Percentiles rank a stretch among this genome's conserved stretches.
Evolutionary conservation across 2,329 filamentous ascomycete species (phyloP).

Genomic region (Geosmithia putterillii): DNA sequence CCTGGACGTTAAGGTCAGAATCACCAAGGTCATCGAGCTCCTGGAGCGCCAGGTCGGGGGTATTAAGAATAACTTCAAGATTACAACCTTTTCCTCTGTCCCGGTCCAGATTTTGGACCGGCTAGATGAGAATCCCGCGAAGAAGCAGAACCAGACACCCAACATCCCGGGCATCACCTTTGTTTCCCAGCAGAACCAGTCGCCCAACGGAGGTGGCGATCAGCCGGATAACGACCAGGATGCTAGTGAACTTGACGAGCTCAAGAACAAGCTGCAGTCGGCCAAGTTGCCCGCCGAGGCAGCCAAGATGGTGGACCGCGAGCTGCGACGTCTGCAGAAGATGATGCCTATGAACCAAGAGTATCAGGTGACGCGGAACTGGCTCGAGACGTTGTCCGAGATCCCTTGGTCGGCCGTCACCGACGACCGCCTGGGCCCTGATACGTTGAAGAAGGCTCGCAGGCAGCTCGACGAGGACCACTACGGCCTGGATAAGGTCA

Average conservation of each 20-base stretch:
- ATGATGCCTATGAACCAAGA: slow-evolving; percentile 96
- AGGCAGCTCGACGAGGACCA: slow-evolving; percentile 93
- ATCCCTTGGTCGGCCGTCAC: slow-evolving; percentile 85
- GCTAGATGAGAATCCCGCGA: slow-evolving; percentile 25
- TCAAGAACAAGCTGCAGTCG: slow-evolving; percentile 75
- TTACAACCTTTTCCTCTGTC: slow-evolving; percentile 64
- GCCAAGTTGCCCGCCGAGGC: slow-evolving; percentile 76
- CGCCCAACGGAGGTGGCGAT: slow-evolving; percentile 23
- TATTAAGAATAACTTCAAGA: slow-evolving; percentile 79
- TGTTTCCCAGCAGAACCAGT: slow-evolving; percentile 17
- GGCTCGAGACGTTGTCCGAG: slow-evolving; percentile 85
- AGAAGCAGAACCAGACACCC: slow-evolving; percentile 15
- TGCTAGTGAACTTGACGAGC: slow-evolving; percentile 77
- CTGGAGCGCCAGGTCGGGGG: slow-evolving; percentile 69
- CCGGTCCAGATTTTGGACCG: slow-evolving; percentile 49
- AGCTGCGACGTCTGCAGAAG: slow-evolving; percentile 78
- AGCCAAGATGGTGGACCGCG: slow-evolving; percentile 79
- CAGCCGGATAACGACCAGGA: slow-evolving; percentile 62
- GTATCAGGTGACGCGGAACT: slow-evolving; percentile 86
- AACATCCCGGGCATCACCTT: slow-evolving; percentile 27
- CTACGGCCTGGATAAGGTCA: slow-evolving; percentile 92
- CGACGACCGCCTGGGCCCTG: slow-evolving; percentile 71
- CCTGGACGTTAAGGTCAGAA: slow-evolving; percentile 62
- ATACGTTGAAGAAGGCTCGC: slow-evolving; percentile 66
- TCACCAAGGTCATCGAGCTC: slow-evolving; percentile 74